Evolutionary conservation across 148 eudicot species (phyloP), one percentile per base, ranked within the genome.

Genomic region (Arbutus unedo): DNA sequence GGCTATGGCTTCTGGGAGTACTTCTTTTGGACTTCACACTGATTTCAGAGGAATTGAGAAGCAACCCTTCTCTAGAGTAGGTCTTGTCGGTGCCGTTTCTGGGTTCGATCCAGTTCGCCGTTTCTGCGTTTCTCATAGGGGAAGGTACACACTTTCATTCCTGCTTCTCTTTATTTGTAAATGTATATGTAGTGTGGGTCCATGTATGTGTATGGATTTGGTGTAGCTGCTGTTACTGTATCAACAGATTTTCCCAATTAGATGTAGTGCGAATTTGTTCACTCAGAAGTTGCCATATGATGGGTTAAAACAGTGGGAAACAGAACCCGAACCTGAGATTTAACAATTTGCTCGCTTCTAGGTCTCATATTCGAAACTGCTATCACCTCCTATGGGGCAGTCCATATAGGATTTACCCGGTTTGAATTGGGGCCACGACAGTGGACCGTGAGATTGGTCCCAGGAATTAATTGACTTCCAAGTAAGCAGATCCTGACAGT

Each of bases 1-100:
- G 82, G 89, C 93, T 57, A 95, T 95, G 94, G 92, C 92, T 85
- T 90, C 98, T 87, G 89, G 84, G 84, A 80, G 91, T 80, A 55
- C 79, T 84, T 80, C 85, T 51, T 25, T 81, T 64, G 91, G 89
- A 38, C 54, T 88, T 76, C 62, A 49, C 77, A 54, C 84, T 38
- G 70, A 76, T 23, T 82, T 83, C 47, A 87, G 88, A 66, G 81
- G 92, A 78, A 79, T 91, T 82, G 90, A 79, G 81, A 90, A 90
- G 82, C 77, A 75, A 16, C 57, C 88, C 78, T 81, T 60, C 54
- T 85, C 87, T 8, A 87, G 82, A 82, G 68, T 85, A 25, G 82
- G 85, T 45, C 48, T 83, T 44, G 73, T 87, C 25, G 81, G 81
- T 68, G 51, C 84, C 25, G 79, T 88, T 79, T 87, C 87, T 85